Percentiles rank a stretch among this genome's conserved stretches.
Conservation (phyloP, 306 rosid genomes). For the Vigna radiata region DNA sequence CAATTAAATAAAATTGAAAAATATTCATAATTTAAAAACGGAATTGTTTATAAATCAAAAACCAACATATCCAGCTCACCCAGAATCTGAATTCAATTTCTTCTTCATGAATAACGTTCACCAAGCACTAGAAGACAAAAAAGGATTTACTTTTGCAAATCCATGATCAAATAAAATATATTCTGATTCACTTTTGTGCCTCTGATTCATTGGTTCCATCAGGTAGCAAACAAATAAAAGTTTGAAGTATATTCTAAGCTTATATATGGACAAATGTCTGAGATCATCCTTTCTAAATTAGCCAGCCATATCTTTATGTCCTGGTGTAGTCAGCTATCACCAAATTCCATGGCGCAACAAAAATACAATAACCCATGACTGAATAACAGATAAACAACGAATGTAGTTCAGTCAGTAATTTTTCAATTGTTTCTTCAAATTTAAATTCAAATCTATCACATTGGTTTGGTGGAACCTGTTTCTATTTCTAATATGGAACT, state of each 20-base stretch:
- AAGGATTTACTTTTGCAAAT: not conserved
- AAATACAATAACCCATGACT: slow-evolving; percentile 1
- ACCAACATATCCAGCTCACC: not conserved
- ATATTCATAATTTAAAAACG: no score
- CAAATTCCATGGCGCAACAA: not conserved
- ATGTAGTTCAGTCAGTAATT: not conserved
- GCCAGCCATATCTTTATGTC: slow-evolving; percentile 26
- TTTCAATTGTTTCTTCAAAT: not conserved
- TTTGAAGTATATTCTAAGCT: slow-evolving; percentile 10
- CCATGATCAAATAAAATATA: not conserved
- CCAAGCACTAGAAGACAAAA: slow-evolving; percentile 42
- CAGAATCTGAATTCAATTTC: not conserved
- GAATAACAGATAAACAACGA: not conserved
- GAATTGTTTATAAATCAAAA: not conserved
- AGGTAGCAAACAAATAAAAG: slow-evolving; percentile 23
- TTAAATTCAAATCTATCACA: slow-evolving; percentile 12
- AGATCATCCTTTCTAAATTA: not conserved
- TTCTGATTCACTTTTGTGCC: no score
- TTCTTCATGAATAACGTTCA: not conserved
- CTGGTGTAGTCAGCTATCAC: not conserved
- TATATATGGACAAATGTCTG: slow-evolving; percentile 24
- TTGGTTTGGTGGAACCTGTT: not conserved
- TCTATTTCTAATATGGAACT: not conserved
- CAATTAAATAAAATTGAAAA: not conserved
- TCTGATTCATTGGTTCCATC: slow-evolving; percentile 27